A percentile compares a stretch with the other conserved stretches of the same genome.
These are phyloP conservation scores for Onygena corvina DNA, from an alignment of 2,329 filamentous ascomycete genomes.

Conservation along the genomic window DNA sequence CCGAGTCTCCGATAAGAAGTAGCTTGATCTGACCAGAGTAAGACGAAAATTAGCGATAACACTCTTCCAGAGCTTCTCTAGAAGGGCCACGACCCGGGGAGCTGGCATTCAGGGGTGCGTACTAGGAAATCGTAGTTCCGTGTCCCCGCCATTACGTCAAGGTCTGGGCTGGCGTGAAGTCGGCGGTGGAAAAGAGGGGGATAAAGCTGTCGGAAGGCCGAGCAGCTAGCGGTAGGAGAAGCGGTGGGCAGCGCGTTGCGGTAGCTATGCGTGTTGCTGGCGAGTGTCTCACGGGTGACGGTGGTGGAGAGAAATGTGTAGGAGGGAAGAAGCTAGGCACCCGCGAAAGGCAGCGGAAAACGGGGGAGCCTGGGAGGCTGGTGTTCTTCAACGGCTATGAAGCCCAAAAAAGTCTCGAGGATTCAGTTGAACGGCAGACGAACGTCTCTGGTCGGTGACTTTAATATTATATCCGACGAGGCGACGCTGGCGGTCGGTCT, in stretches of 20 bases:
- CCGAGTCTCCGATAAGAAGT: conserved; percentile 89
- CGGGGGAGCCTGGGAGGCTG: not conserved
- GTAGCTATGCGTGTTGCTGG: not conserved
- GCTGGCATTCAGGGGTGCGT: conserved; percentile 32
- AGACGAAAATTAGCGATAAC: too few species aligned
- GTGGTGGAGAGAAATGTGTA: not conserved
- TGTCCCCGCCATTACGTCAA: conserved; percentile 68
- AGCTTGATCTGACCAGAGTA: conserved; percentile 71
- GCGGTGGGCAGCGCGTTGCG: not conserved
- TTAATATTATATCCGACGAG: too few species aligned
- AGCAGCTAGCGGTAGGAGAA: not conserved
- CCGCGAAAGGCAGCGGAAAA: not conserved
- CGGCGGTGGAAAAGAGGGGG: not conserved
- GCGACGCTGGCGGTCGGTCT: too few species aligned
- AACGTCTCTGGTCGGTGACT: too few species aligned
- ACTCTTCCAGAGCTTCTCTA: too few species aligned
- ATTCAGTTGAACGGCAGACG: too few species aligned
- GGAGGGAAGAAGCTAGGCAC: not conserved
- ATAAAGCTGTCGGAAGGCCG: not conserved
- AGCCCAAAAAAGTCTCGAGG: too few species aligned
- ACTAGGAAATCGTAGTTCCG: conserved; percentile 99
- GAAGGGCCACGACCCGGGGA: too few species aligned
- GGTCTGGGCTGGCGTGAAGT: not conserved
- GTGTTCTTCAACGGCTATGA: too few species aligned
- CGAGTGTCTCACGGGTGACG: too few species aligned